Conservation (phyloP, 495 filamentous ascomycete genomes). For the Aspergillus funiculosus region DNA sequence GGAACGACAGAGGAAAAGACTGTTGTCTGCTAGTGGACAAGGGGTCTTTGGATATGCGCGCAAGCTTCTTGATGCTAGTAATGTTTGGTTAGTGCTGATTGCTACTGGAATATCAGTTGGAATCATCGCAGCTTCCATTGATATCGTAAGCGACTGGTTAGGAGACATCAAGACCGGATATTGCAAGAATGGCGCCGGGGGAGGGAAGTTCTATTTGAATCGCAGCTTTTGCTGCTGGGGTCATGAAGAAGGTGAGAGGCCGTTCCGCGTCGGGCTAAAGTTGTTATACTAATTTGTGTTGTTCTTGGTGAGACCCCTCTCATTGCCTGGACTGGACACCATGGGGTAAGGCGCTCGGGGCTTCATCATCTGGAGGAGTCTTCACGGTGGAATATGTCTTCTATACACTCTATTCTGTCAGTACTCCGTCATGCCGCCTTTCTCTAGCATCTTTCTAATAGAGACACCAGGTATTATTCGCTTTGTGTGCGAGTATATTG, state of each 20-base stretch:
- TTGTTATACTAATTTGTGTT: neutral
- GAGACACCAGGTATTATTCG: conserved; percentile 63
- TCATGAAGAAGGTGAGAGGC: conserved; percentile 56
- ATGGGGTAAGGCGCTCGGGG: conserved; percentile 71
- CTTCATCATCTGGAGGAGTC: conserved; percentile 56
- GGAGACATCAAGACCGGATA: conserved; percentile 91
- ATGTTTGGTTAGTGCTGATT: conserved; percentile 87
- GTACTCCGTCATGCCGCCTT: conserved; percentile 14
- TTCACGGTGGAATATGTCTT: conserved; percentile 84
- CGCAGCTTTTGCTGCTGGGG: conserved; percentile 89
- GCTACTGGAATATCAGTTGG: conserved; percentile 74
- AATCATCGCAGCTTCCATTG: conserved; percentile 77
- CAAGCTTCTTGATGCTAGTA: conserved; percentile 71
- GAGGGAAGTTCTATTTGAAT: conserved; percentile 85
- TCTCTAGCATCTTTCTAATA: conserved; percentile 20
- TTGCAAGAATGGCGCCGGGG: conserved; percentile 66
- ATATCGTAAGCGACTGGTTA: conserved; percentile 91
- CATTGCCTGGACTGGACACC: conserved; percentile 80
- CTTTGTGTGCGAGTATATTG: conserved; percentile 67
- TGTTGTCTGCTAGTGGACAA: conserved; percentile 62
- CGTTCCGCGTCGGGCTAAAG: neutral
- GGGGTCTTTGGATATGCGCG: conserved; percentile 68
- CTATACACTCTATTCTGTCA: conserved; percentile 75
- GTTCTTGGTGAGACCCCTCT: conserved; percentile 46
- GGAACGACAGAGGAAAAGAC: conserved; percentile 78